Percentiles rank a stretch among this genome's conserved stretches.
These are phyloP conservation scores for Malus hybrid DNA, from an alignment of 331 rosid genomes.

Conservation along the genomic window DNA sequence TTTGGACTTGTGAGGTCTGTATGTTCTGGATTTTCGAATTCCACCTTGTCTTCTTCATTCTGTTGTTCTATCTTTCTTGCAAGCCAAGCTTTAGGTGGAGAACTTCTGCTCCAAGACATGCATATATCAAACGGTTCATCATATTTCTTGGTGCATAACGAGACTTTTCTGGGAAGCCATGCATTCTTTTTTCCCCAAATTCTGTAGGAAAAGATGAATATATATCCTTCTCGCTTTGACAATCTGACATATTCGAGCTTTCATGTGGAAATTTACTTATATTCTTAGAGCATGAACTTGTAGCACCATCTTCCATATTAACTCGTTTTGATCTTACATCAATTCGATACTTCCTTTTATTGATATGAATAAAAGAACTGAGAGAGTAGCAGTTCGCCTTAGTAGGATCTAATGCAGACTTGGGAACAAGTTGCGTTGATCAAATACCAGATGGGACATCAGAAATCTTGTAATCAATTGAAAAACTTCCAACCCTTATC, in stretches of 20 bases:
- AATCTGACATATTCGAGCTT: background rate
- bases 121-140: slow-evolving; percentile 43
- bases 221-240: background rate
- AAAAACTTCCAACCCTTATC: slow-evolving; percentile 6
- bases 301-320: background rate
- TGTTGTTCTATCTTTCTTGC: background rate
- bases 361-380: background rate
- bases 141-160: background rate
- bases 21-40: background rate
- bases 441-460: background rate
- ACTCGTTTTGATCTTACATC: background rate
- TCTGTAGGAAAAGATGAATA: slow-evolving; percentile 2
- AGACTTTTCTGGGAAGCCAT: background rate
- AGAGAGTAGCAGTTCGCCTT: background rate
- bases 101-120: background rate
- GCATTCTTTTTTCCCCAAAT: slow-evolving; percentile 4
- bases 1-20: background rate
- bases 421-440: background rate
- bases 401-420: background rate
- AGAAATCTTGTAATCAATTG: background rate
- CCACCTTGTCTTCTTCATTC: slow-evolving; percentile 3
- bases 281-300: slow-evolving; percentile 4
- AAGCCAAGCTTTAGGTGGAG: background rate
- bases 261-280: background rate
- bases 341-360: background rate